Evolutionary conservation across 2,329 filamentous ascomycete genomes (phyloP).

Genomic region (Chaetomium strumarium): DNA sequence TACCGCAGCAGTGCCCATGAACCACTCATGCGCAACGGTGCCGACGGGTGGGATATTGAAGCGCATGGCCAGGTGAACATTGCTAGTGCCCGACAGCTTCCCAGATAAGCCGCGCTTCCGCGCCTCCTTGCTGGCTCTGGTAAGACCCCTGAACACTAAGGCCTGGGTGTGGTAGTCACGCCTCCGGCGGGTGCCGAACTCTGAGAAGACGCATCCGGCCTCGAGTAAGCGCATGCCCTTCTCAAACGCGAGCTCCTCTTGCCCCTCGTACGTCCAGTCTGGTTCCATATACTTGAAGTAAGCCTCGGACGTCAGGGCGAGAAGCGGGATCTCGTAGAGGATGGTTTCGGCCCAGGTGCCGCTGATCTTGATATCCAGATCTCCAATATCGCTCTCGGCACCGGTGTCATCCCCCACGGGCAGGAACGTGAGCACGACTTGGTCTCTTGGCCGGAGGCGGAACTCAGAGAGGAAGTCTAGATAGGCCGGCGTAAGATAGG

Average conservation of each 20-base stretch:
- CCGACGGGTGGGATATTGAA: constrained; percentile 80
- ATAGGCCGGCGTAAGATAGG: constrained; percentile 73
- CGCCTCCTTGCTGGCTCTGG: constrained; percentile 68
- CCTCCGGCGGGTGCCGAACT: constrained; percentile 85
- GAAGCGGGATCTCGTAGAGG: constrained; percentile 91
- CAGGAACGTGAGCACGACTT: constrained; percentile 66
- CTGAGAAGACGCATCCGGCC: constrained; percentile 81
- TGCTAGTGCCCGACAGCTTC: constrained; percentile 82
- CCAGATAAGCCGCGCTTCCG: constrained; percentile 60
- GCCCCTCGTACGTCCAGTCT: constrained; percentile 84
- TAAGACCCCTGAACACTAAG: constrained; percentile 81
- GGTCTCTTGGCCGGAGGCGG: constrained; percentile 71
- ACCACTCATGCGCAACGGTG: constrained; percentile 95
- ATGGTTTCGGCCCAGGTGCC: constrained; percentile 94
- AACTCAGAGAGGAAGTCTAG: constrained; percentile 78
- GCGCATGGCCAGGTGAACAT: constrained; percentile 94
- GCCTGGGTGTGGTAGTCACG: constrained; percentile 95
- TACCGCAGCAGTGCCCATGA: constrained; percentile 95
- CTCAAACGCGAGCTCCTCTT: constrained; percentile 75
- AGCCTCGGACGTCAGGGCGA: constrained; percentile 87
- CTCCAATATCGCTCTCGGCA: constrained; percentile 61
- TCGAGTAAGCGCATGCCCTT: constrained; percentile 76
- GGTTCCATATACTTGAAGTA: constrained; percentile 96
- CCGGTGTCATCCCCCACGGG: constrained; percentile 51
- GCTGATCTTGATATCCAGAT: constrained; percentile 68